phyloP scores from a whole-genome alignment of 2,329 filamentous ascomycete species.

The Xylariales sp. region DNA sequence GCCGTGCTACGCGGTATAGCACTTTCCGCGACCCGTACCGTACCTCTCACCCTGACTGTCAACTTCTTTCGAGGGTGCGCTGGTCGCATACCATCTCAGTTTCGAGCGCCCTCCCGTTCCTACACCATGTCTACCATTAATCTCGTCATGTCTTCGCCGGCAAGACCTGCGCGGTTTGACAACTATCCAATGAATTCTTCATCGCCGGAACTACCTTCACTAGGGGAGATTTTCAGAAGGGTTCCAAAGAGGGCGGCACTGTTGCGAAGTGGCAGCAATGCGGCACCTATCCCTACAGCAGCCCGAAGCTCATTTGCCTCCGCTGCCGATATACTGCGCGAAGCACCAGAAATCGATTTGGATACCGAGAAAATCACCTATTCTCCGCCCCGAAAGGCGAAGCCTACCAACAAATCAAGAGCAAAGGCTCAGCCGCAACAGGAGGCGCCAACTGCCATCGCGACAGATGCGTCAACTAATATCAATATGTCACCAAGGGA shows the following conservation, averaged over 20 bases:
- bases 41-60: background rate
- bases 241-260: slow-evolving; percentile 23
- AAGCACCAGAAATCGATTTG: slow-evolving; percentile 27
- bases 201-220: slow-evolving; percentile 51
- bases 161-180: slow-evolving; percentile 16
- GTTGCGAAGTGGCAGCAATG: slow-evolving; percentile 32
- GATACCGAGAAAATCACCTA: slow-evolving; percentile 21
- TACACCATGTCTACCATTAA: slow-evolving; percentile 28
- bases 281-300: slow-evolving; percentile 31
- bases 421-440: slow-evolving; percentile 10
- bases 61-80: slow-evolving; percentile 37
- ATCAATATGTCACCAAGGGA: slow-evolving; percentile 20
- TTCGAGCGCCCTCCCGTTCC: slow-evolving; percentile 1
- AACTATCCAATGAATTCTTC: slow-evolving; percentile 37
- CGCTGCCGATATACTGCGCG: slow-evolving; percentile 32
- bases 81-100: slow-evolving; percentile 36
- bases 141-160: slow-evolving; percentile 25
- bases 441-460: slow-evolving; percentile 8
- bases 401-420: slow-evolving; percentile 13
- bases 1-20: background rate
- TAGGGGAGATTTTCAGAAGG: slow-evolving; percentile 43
- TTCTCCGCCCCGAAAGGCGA: slow-evolving; percentile 19
- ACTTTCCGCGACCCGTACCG: background rate
- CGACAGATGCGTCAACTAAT: slow-evolving; percentile 10
- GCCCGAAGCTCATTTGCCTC: slow-evolving; percentile 35